These are phyloP conservation scores for Phytomonas sp. DNA, from an alignment of 208 protist species.

Conservation along the genomic window DNA sequence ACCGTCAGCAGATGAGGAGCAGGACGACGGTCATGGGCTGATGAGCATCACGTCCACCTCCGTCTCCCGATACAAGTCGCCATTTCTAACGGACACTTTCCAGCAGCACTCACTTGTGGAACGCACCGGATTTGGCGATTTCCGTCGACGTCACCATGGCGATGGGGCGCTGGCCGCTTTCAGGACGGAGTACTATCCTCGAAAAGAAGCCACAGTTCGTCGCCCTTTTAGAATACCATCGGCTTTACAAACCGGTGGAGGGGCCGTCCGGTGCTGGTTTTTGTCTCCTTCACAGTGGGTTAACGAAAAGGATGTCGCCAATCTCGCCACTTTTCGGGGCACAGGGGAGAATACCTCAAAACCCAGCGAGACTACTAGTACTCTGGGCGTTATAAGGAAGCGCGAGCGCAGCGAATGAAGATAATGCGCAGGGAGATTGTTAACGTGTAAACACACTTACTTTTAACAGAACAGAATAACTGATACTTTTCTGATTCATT, in stretches of 20 bases:
- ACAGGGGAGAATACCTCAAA: neutral
- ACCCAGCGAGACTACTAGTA: neutral
- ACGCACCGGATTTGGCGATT: slow-evolving; percentile 46
- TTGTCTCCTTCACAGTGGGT: slow-evolving; percentile 52
- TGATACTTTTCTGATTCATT: neutral
- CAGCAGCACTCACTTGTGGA: slow-evolving; percentile 41
- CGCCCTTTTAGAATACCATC: slow-evolving; percentile 49
- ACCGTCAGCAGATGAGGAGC: neutral
- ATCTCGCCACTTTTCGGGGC: slow-evolving; percentile 12
- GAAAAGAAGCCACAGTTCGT: slow-evolving; percentile 21
- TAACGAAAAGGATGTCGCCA: slow-evolving; percentile 40
- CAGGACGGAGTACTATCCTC: slow-evolving; percentile 39
- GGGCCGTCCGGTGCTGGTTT: slow-evolving; percentile 41
- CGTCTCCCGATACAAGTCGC: neutral
- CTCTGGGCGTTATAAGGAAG: neutral
- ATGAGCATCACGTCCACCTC: slow-evolving; percentile 3
- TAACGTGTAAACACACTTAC: no score
- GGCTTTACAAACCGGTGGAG: slow-evolving; percentile 21
- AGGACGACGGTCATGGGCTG: neutral
- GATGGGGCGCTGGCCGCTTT: slow-evolving; percentile 1
- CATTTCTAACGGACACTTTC: slow-evolving; percentile 24
- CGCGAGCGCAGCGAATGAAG: neutral
- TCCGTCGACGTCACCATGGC: slow-evolving; percentile 19
- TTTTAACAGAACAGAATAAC: no score
- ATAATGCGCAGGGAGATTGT: neutral